Evolutionary conservation across 257 asterid genomes (phyloP), one percentile per base, ranked within the genome.

Genomic region (Penstemon davidsonii): DNA sequence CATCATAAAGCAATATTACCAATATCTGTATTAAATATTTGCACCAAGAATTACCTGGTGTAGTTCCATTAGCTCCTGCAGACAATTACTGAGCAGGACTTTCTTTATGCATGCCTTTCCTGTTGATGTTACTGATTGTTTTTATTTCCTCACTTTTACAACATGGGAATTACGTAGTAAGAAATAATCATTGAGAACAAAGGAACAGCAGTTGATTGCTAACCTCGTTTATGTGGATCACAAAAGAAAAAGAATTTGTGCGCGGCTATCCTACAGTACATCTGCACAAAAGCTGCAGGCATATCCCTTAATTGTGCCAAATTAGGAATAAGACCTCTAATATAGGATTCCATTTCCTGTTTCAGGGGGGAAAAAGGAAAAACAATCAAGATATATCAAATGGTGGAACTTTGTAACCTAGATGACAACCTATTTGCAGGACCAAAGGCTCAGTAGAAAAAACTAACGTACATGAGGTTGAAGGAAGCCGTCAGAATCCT

Each of bases 31-130:
- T 13, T 52, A 40, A 54, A 51, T 64, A 38, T 52, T 39, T 73
- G 53, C 55, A 45, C 6, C 15, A 69, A 69, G 71, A 69, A 10
- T 58, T 80, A 94, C 97, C 97, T 91, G 97, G 87, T 94, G 99
- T 55, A 94, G 85, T 79, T 94, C 99, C 97, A 94, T 94, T 71
- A 94, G 87, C 83, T 94, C 97, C 82, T 91, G 99, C 66, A 94
- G 96, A 76, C 99, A 91, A 83, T 94, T 91, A 82, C 99, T 94
- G 25, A 94, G 96, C 69, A 94, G 85, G 54, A 94, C 89, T 80
- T 91, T 94, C 85, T 94, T 94, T 79, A 94, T 91, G 91, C 99
- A 94, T 52, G 97, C 97, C 84, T 91, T 94, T 69, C 97, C 99
- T 94, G 90, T 79, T 53, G 73, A 62, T 69, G 67, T 70, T 49